phyloP scores from a whole-genome alignment of 768 basidiomycete species.

The Rubroboletus satanas region DNA sequence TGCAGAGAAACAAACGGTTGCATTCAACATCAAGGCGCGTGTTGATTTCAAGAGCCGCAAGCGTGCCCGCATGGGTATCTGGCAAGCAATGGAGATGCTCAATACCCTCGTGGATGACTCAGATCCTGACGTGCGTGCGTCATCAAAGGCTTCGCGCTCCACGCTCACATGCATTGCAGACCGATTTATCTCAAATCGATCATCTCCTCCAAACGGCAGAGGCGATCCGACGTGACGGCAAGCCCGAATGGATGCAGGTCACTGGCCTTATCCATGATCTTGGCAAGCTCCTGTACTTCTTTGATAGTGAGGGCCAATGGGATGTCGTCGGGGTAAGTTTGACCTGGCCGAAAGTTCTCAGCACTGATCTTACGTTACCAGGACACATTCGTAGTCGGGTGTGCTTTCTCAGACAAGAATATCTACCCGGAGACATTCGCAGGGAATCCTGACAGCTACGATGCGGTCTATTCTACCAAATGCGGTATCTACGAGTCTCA shows the following conservation, averaged over 20 bases:
- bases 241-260: conserved; percentile 92
- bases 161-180: conserved; percentile 40
- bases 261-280: conserved; percentile 86
- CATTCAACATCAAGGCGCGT: conserved; percentile 76
- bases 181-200: conserved; percentile 78
- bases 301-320: conserved; percentile 89
- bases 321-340: conserved; percentile 78
- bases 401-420: conserved; percentile 79
- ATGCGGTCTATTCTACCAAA: conserved; percentile 65
- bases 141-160: neutral
- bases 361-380: conserved; percentile 18
- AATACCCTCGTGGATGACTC: conserved; percentile 87
- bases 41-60: conserved; percentile 64
- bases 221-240: conserved; percentile 79
- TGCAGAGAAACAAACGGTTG: conserved; percentile 82
- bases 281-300: conserved; percentile 82
- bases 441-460: conserved; percentile 65
- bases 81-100: conserved; percentile 85
- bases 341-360: neutral
- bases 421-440: conserved; percentile 77
- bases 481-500: conserved; percentile 73
- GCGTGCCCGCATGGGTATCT: conserved; percentile 76
- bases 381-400: conserved; percentile 82
- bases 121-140: conserved; percentile 68
- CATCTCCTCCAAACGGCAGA: conserved; percentile 92